Conservation (phyloP, 176 grass and related monocot species). For the Bromus sterilis region DNA sequence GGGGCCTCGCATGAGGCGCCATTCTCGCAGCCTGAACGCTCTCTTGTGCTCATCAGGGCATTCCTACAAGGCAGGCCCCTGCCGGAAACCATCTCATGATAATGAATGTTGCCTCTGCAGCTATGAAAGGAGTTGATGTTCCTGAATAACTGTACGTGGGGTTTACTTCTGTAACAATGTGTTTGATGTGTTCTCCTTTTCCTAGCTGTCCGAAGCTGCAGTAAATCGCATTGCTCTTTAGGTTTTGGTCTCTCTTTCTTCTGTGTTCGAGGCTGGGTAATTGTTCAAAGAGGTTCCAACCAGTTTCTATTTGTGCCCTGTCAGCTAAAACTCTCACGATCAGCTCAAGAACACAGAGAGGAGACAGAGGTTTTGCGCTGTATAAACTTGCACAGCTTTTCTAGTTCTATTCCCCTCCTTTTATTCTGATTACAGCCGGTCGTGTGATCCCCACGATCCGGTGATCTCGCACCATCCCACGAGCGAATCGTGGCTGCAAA, state of each 20-base stretch:
- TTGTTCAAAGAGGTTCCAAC: slow-evolving; percentile 28
- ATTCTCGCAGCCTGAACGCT: slow-evolving; percentile 86
- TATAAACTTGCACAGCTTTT: no score
- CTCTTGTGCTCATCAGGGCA: slow-evolving; percentile 84
- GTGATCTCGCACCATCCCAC: no score
- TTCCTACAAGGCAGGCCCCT: slow-evolving; percentile 71
- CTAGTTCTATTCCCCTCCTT: no score
- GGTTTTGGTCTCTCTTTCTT: slow-evolving; percentile 2
- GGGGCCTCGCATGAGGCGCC: slow-evolving; percentile 94
- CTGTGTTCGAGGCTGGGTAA: slow-evolving; percentile 5
- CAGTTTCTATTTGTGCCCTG: not conserved
- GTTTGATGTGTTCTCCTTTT: slow-evolving; percentile 5
- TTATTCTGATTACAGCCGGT: no score
- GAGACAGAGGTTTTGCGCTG: no score
- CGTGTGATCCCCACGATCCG: no score
- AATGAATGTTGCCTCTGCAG: not conserved
- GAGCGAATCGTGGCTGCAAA: no score
- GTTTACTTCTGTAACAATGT: slow-evolving; percentile 23
- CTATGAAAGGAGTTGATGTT: not conserved
- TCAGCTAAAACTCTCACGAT: no score
- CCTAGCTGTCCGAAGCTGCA: not conserved
- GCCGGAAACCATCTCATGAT: slow-evolving; percentile 74
- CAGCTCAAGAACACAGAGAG: no score
- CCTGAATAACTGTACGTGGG: slow-evolving; percentile 16
- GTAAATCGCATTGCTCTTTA: not conserved